These are phyloP conservation scores for Blastocystis sp. DNA, from an alignment of 352 stramenopile genomes.

Conservation along the genomic window DNA sequence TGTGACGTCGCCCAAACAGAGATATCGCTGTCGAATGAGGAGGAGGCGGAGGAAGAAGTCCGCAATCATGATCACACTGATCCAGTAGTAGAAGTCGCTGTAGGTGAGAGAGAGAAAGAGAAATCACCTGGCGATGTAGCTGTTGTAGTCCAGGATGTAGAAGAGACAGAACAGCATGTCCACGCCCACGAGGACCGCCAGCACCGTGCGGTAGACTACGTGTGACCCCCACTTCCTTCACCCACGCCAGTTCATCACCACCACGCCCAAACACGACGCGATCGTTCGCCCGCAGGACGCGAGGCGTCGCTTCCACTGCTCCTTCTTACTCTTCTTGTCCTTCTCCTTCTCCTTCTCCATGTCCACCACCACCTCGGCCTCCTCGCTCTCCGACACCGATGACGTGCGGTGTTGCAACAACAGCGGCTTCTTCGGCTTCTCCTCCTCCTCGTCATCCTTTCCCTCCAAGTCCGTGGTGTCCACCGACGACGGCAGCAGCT, in stretches of 20 bases:
- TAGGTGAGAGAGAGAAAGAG: background rate
- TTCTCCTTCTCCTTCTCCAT: background rate
- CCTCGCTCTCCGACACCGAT: background rate
- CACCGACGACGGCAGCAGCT: background rate
- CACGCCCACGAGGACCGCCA: slow-evolving; percentile 21
- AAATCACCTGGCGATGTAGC: background rate
- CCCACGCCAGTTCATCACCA: slow-evolving; percentile 1
- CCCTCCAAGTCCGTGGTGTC: background rate
- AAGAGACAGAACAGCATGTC: slow-evolving; percentile 8
- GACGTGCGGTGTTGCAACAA: background rate
- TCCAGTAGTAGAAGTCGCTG: slow-evolving; percentile 1
- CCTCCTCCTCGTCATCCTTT: slow-evolving; percentile 10
- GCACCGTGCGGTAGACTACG: slow-evolving; percentile 8
- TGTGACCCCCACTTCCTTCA: background rate
- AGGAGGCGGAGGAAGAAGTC: slow-evolving; percentile 7
- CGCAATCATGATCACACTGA: background rate
- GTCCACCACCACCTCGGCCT: background rate
- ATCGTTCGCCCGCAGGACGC: background rate
- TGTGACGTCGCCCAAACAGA: background rate
- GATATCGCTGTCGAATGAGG: background rate
- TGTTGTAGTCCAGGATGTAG: slow-evolving; percentile 42
- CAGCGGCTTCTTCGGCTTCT: background rate
- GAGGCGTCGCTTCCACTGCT: background rate
- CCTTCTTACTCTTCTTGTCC: background rate
- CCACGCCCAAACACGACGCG: background rate